Evolutionary conservation across 208 protist genomes (phyloP).

Genomic region (Crithidia expoeki): DNA sequence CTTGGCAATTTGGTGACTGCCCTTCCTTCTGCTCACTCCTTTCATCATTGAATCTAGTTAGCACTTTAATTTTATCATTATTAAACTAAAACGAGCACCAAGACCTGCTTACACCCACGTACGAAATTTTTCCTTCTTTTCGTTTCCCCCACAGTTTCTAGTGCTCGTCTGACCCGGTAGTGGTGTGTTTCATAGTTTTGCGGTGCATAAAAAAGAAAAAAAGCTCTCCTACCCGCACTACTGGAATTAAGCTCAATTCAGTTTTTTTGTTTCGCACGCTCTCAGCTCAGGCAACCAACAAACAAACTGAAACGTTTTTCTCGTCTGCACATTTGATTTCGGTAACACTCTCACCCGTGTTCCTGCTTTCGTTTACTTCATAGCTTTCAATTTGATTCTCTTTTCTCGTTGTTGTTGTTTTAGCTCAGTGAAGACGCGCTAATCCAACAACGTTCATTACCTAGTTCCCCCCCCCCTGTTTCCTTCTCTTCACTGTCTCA

Average conservation of each 20-base stretch:
- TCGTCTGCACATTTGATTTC: too few species aligned
- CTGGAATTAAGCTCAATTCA: too few species aligned
- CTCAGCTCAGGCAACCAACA: too few species aligned
- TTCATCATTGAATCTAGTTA: neutral
- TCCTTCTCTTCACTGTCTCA: neutral
- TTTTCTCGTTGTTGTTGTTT: too few species aligned
- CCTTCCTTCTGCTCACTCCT: neutral
- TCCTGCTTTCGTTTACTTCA: too few species aligned
- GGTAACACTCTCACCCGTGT: too few species aligned
- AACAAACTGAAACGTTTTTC: too few species aligned
- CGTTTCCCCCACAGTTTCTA: neutral
- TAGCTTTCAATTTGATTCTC: neutral
- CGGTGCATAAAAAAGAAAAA: too few species aligned
- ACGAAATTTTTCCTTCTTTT: neutral
- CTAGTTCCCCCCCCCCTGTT: neutral
- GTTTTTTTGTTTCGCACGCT: too few species aligned
- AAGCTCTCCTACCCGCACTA: too few species aligned
- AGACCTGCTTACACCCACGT: neutral
- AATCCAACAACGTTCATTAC: neutral
- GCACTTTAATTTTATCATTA: neutral
- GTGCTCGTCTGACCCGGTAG: neutral
- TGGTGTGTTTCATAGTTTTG: too few species aligned
- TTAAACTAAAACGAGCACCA: neutral
- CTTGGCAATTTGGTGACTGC: neutral
- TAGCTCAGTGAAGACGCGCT: neutral